Evolutionary conservation across 2,329 filamentous ascomycete genomes (phyloP).

Genomic region (Teratosphaeria epicoccoides): DNA sequence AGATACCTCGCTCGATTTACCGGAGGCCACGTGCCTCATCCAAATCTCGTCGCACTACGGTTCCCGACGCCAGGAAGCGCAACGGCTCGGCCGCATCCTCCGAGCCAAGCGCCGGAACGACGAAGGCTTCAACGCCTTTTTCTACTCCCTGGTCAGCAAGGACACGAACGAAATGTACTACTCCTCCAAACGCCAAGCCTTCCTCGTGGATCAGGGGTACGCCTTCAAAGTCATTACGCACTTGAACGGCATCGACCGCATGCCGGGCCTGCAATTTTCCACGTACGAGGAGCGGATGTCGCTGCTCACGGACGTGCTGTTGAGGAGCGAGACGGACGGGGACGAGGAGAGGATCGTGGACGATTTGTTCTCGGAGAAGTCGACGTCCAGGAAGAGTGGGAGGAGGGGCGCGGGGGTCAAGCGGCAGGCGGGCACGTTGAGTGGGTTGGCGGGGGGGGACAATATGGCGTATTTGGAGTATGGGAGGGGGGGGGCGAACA

Average conservation of each 20-base stretch:
- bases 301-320: slow-evolving; percentile 75
- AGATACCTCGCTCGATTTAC: slow-evolving; percentile 93
- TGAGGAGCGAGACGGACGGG: slow-evolving; percentile 68
- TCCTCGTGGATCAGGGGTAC: slow-evolving; percentile 95
- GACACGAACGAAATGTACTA: slow-evolving; percentile 98
- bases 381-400: slow-evolving; percentile 19
- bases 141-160: slow-evolving; percentile 94
- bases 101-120: slow-evolving; percentile 93
- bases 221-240: slow-evolving; percentile 99
- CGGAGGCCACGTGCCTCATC: slow-evolving; percentile 91
- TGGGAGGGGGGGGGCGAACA: slow-evolving; percentile 33
- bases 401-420: slow-evolving; percentile 46
- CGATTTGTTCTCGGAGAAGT: slow-evolving; percentile 52
- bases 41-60: slow-evolving; percentile 97
- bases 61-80: slow-evolving; percentile 90
- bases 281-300: slow-evolving; percentile 73
- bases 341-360: slow-evolving; percentile 61
- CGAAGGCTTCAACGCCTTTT: slow-evolving; percentile 97
- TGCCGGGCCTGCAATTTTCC: slow-evolving; percentile 68
- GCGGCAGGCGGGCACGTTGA: slow-evolving; percentile 73
- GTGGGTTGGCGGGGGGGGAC: slow-evolving; percentile 79
- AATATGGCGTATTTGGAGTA: slow-evolving; percentile 75
- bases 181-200: slow-evolving; percentile 90
- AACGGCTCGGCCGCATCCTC: slow-evolving; percentile 83
- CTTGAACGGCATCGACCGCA: slow-evolving; percentile 78